Percentiles rank a stretch among this genome's conserved stretches.
phyloP scores from a whole-genome alignment of 2,329 filamentous ascomycete species.

The Aciculosporium take region DNA sequence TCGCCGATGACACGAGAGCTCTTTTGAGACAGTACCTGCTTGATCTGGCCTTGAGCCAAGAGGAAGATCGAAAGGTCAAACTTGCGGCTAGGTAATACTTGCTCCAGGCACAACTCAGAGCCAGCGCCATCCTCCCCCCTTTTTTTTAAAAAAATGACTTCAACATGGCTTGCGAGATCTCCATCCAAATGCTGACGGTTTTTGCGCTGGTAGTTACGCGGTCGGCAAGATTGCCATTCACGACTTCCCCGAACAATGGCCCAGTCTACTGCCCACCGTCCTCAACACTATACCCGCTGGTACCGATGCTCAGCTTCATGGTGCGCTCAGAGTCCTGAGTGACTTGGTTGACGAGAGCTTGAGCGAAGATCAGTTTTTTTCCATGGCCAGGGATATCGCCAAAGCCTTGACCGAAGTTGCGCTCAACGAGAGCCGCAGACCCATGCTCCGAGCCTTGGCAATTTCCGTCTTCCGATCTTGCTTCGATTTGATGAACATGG shows the following conservation, averaged over 20 bases:
- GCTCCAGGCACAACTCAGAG: background rate
- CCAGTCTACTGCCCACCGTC: slow-evolving; percentile 68
- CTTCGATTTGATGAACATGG: slow-evolving; percentile 92
- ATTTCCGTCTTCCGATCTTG: slow-evolving; percentile 82
- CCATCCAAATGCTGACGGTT: background rate
- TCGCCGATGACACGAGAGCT: slow-evolving; percentile 59
- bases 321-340: slow-evolving; percentile 71
- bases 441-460: slow-evolving; percentile 66
- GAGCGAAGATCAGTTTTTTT: slow-evolving; percentile 90
- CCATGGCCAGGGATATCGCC: slow-evolving; percentile 73
- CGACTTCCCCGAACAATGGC: slow-evolving; percentile 93
- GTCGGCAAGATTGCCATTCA: slow-evolving; percentile 88
- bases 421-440: slow-evolving; percentile 57
- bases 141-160: no score
- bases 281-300: slow-evolving; percentile 64
- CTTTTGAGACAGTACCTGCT: slow-evolving; percentile 62
- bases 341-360: slow-evolving; percentile 90
- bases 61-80: slow-evolving; percentile 75
- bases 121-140: no score
- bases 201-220: slow-evolving; percentile 35
- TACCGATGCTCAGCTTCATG: slow-evolving; percentile 69
- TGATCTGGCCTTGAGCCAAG: slow-evolving; percentile 58
- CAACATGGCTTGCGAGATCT: background rate
- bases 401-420: slow-evolving; percentile 73
- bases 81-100: slow-evolving; percentile 60